A percentile compares a stretch with the other conserved stretches of the same genome.
These are phyloP conservation scores for Saccharomycopsis selenospora DNA, from an alignment of 805 yeast genomes.

Conservation along the genomic window DNA sequence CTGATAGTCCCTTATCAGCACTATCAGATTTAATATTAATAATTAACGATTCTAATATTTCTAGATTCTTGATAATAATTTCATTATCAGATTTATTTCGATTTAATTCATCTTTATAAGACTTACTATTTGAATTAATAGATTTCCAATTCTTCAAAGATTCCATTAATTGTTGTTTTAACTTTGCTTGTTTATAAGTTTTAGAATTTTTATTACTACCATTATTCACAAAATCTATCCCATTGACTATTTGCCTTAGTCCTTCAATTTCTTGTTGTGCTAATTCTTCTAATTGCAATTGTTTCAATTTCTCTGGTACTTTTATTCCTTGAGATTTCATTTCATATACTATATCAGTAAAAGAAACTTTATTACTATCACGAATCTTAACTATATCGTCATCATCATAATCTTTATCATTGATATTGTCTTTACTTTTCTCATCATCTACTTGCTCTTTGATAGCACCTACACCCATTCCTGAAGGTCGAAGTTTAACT, in stretches of 20 bases:
- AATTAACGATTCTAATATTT: background rate
- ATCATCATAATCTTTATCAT: conserved; percentile 20
- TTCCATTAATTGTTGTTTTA: background rate
- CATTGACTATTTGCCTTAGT: conserved; percentile 6
- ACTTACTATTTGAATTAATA: background rate
- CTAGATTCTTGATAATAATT: background rate
- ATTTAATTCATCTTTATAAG: background rate
- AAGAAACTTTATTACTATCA: conserved; percentile 20
- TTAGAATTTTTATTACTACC: background rate
- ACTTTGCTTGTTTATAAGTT: background rate
- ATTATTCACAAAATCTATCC: conserved; percentile 5
- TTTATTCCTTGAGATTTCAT: conserved; percentile 25
- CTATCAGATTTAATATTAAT: background rate
- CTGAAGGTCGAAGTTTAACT: conserved; percentile 55
- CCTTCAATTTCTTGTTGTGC: background rate
- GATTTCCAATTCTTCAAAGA: background rate
- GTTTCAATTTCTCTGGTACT: conserved; percentile 25
- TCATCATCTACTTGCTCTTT: conserved; percentile 27
- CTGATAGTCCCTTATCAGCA: background rate
- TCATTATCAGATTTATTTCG: background rate
- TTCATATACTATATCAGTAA: conserved; percentile 25
- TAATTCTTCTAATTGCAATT: background rate
- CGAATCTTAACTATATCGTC: conserved; percentile 9
- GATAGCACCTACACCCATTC: conserved; percentile 69
- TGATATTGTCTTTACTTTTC: conserved; percentile 23